phyloP scores from a whole-genome alignment of 1,284 basidiomycete genomes.

The Ceratobasidium sp. region DNA sequence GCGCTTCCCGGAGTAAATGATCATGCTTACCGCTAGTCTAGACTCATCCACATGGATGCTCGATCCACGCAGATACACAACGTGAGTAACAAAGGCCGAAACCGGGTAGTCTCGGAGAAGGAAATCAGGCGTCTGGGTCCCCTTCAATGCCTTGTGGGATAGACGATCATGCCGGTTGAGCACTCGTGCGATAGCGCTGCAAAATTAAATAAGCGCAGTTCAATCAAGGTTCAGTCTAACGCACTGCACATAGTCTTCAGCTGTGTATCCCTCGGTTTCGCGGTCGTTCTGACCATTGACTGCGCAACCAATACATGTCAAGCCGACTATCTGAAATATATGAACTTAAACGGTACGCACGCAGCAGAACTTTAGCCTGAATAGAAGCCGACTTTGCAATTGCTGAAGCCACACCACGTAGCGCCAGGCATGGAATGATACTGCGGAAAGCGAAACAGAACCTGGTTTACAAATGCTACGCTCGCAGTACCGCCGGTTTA shows the following conservation, averaged over 20 bases:
- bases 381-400: conserved; percentile 83
- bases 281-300: conserved; percentile 93
- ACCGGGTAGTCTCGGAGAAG: conserved; percentile 46
- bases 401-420: conserved; percentile 83
- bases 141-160: conserved; percentile 40
- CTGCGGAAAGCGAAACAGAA: conserved; percentile 57
- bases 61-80: conserved; percentile 49
- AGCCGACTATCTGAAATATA: not conserved
- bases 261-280: conserved; percentile 89
- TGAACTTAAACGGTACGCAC: conserved; percentile 63
- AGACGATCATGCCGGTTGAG: conserved; percentile 68
- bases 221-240: conserved; percentile 45
- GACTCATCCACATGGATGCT: conserved; percentile 45
- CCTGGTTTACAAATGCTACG: not conserved
- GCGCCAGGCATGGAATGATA: conserved; percentile 90
- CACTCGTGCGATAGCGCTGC: conserved; percentile 76
- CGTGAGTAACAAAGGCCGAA: conserved; percentile 50
- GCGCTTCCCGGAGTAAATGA: too few relatives aligned
- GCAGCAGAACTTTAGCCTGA: conserved; percentile 84
- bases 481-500: conserved; percentile 31
- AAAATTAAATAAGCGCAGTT: conserved; percentile 40
- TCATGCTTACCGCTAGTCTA: conserved; percentile 38
- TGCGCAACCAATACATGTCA: conserved; percentile 54
- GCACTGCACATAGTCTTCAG: conserved; percentile 85
- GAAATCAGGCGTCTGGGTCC: conserved; percentile 42